Conservation (phyloP, 176 grass and related monocot genomes). For the Lolium rigidum region DNA sequence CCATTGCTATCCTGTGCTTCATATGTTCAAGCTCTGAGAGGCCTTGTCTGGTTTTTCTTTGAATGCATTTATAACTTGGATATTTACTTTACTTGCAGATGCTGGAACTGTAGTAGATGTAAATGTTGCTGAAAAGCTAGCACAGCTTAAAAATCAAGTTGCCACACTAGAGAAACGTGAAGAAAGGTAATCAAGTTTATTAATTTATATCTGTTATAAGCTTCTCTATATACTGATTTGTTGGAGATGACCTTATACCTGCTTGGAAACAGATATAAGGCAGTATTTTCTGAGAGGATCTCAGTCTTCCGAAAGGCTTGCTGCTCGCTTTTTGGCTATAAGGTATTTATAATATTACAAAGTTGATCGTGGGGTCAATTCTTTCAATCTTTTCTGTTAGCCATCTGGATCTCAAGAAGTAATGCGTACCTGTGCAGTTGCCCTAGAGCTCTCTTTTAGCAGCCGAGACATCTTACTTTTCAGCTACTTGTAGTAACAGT, state of each 20-base stretch:
- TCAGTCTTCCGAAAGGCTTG: conserved; percentile 94
- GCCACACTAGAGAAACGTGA: conserved; percentile 95
- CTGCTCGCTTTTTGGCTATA: conserved; percentile 95
- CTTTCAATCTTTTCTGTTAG: not conserved
- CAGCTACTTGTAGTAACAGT: conserved; percentile 12
- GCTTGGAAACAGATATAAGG: conserved; percentile 79
- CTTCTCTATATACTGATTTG: conserved; percentile 28
- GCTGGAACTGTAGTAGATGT: conserved; percentile 62
- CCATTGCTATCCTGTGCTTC: conserved; percentile 9
- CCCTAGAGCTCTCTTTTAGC: not conserved
- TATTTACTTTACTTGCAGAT: conserved; percentile 52
- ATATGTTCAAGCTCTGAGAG: conserved; percentile 28
- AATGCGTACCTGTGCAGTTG: not conserved
- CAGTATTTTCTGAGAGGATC: conserved; percentile 96
- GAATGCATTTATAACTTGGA: conserved; percentile 11
- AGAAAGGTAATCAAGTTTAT: conserved; percentile 70
- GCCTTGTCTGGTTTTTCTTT: conserved; percentile 18
- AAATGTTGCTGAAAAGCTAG: conserved; percentile 87
- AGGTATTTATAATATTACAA: conserved; percentile 51
- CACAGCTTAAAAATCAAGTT: conserved; percentile 95
- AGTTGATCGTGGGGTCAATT: not conserved
- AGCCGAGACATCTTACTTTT: conserved; percentile 3
- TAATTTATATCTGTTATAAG: conserved; percentile 19
- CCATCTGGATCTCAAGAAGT: not conserved
- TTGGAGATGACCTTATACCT: conserved; percentile 42